These are phyloP conservation scores for Coemansia sp. DNA, from an alignment of 192 early-diverging fungal genomes.

Conservation along the genomic window DNA sequence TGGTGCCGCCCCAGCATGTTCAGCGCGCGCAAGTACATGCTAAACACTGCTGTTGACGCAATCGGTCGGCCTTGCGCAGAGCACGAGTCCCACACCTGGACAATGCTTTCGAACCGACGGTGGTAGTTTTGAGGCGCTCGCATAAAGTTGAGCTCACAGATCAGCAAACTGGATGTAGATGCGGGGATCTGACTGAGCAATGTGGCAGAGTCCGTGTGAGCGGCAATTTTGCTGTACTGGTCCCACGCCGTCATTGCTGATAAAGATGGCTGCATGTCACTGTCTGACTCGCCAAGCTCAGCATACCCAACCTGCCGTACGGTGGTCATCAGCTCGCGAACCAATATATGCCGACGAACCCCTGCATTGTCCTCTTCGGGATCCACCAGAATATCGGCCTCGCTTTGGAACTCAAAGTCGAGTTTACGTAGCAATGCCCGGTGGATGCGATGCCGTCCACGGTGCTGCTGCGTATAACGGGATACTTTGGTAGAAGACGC, in stretches of 20 bases:
- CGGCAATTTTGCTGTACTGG: constrained; percentile 30
- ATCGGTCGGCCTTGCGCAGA: constrained; percentile 14
- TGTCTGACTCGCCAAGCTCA: not conserved
- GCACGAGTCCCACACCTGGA: constrained; percentile 28
- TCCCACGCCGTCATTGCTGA: constrained; percentile 21
- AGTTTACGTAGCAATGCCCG: constrained; percentile 12
- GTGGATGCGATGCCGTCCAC: constrained; percentile 6
- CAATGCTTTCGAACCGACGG: constrained; percentile 26
- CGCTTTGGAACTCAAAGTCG: constrained; percentile 9
- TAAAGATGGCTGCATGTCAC: constrained; percentile 5
- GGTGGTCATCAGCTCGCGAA: constrained; percentile 25
- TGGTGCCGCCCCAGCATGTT: constrained; percentile 31
- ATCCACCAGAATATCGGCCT: not conserved
- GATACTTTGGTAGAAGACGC: not conserved
- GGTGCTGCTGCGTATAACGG: constrained; percentile 1
- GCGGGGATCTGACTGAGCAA: constrained; percentile 26
- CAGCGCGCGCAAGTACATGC: constrained; percentile 39
- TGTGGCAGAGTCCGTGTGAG: constrained; percentile 4
- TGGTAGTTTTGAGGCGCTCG: constrained; percentile 9
- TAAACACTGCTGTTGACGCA: constrained; percentile 13
- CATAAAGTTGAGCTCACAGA: constrained; percentile 37
- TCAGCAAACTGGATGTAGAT: constrained; percentile 16
- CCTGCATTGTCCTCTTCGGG: not conserved
- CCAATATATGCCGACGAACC: constrained; percentile 21
- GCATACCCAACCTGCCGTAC: constrained; percentile 11